Evolutionary conservation across 495 filamentous ascomycete genomes (phyloP).

Genomic region (Daldinia bambusicola): DNA sequence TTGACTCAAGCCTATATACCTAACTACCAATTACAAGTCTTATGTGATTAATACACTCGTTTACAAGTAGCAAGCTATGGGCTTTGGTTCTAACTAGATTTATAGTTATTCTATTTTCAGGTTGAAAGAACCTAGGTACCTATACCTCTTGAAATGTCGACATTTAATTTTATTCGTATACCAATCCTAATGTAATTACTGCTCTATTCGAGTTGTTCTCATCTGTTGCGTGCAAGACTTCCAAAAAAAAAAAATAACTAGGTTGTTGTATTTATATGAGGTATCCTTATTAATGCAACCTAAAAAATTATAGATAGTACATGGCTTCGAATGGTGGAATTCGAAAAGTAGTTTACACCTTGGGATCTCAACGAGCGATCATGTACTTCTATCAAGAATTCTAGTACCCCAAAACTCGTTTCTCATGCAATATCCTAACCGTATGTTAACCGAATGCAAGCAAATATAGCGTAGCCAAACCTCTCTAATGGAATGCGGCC

Average conservation of each 20-base stretch:
- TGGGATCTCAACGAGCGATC: constrained; percentile 34
- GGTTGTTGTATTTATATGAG: constrained; percentile 9
- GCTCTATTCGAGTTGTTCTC: too few relatives aligned
- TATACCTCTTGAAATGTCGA: too few relatives aligned
- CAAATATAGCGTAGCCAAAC: constrained; percentile 12
- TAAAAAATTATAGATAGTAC: constrained; percentile 19
- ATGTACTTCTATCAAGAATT: constrained; percentile 35
- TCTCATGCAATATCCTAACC: constrained; percentile 31
- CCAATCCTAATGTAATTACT: too few relatives aligned
- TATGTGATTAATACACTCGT: too few relatives aligned
- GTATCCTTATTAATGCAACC: constrained; percentile 24
- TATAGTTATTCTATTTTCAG: too few relatives aligned
- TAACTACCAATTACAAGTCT: too few relatives aligned
- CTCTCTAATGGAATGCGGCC: constrained; percentile 1
- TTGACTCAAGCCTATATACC: too few relatives aligned
- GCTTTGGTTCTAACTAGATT: too few relatives aligned
- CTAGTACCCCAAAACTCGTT: constrained; percentile 26
- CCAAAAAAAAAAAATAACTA: constrained; percentile 1
- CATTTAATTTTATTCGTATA: too few relatives aligned
- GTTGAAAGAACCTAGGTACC: too few relatives aligned
- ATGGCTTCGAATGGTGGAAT: constrained; percentile 15
- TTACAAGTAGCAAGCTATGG: too few relatives aligned
- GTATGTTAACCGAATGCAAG: constrained; percentile 20
- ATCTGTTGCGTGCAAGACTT: background rate
- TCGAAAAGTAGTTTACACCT: constrained; percentile 23